Evolutionary conservation across 2,329 filamentous ascomycete genomes (phyloP).

Genomic region (Endocalyx cinctus): DNA sequence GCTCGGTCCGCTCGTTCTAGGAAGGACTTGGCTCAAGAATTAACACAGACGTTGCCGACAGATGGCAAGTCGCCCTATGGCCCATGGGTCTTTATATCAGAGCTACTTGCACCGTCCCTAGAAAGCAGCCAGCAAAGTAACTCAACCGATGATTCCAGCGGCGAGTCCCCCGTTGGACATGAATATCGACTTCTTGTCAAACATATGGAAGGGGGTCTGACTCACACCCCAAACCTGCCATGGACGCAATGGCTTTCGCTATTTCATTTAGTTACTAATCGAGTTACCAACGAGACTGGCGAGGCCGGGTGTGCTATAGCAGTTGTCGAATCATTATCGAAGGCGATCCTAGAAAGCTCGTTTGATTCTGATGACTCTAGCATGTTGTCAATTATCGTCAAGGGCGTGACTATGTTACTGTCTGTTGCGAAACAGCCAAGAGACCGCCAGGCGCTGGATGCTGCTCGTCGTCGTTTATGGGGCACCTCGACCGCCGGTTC

Average conservation of each 20-base stretch:
- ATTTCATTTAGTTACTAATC: conserved; percentile 51
- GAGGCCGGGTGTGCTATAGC: conserved; percentile 62
- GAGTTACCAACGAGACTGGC: conserved; percentile 59
- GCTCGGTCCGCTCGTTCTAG: conserved; percentile 40
- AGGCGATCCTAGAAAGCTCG: conserved; percentile 39
- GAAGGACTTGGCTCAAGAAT: conserved; percentile 44
- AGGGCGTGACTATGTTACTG: conserved; percentile 39
- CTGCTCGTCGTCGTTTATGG: conserved; percentile 63
- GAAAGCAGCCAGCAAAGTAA: conserved; percentile 33
- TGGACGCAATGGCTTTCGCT: conserved; percentile 47
- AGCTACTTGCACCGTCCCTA: conserved; percentile 39
- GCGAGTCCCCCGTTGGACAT: conserved; percentile 50
- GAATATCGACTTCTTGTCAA: conserved; percentile 67
- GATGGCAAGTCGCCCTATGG: conserved; percentile 42
- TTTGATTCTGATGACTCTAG: conserved; percentile 13
- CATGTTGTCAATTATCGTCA: conserved; percentile 24
- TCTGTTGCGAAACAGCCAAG: conserved; percentile 49
- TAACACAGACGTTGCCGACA: conserved; percentile 45
- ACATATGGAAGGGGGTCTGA: conserved; percentile 60
- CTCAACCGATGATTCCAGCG: conserved; percentile 33
- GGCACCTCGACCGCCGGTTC: conserved; percentile 42
- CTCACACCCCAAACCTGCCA: conserved; percentile 43
- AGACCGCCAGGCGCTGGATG: conserved; percentile 60
- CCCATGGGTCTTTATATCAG: conserved; percentile 47
- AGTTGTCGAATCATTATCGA: conserved; percentile 68